A percentile compares a stretch with the other conserved stretches of the same genome.
These are phyloP conservation scores for Oryza meyeriana DNA, from an alignment of 176 grass and related monocot genomes.

Conservation along the genomic window DNA sequence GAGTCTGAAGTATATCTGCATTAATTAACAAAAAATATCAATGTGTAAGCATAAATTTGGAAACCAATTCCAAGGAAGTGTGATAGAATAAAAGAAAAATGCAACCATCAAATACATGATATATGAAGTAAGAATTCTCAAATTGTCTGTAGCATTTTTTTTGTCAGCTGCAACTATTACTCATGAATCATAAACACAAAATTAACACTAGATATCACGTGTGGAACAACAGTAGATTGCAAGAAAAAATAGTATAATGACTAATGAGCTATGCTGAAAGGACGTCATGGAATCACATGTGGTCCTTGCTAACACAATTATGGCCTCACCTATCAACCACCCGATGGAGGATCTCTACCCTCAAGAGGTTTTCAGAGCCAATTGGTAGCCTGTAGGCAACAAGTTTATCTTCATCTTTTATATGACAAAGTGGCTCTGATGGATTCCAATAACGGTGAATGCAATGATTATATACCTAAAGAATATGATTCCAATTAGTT, in stretches of 20 bases:
- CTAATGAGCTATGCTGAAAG: not conserved
- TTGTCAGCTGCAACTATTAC: not conserved
- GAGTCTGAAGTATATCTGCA: constrained; percentile 53
- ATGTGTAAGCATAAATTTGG: not conserved
- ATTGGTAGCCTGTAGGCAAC: constrained; percentile 84
- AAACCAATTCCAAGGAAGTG: not conserved
- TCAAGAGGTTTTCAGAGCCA: constrained; percentile 64
- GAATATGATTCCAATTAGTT: not conserved
- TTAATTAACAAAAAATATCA: constrained; percentile 24
- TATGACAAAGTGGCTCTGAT: constrained; percentile 42
- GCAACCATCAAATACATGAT: constrained; percentile 8
- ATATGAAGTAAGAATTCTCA: not conserved
- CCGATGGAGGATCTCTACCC: constrained; percentile 73
- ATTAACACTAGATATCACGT: not conserved
- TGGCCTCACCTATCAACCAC: constrained; percentile 60
- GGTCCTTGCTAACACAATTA: not conserved
- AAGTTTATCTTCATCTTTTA: constrained; percentile 92
- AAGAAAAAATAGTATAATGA: not conserved
- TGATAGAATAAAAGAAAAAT: not conserved
- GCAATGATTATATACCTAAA: constrained; percentile 74
- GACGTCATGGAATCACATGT: not conserved
- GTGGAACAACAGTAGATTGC: not conserved
- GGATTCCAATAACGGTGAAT: constrained; percentile 73
- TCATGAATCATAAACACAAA: not conserved
- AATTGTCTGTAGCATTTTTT: not conserved